Conservation (phyloP, 164 flowering plant species). For the Kalanchoe fedtschenkoi region DNA sequence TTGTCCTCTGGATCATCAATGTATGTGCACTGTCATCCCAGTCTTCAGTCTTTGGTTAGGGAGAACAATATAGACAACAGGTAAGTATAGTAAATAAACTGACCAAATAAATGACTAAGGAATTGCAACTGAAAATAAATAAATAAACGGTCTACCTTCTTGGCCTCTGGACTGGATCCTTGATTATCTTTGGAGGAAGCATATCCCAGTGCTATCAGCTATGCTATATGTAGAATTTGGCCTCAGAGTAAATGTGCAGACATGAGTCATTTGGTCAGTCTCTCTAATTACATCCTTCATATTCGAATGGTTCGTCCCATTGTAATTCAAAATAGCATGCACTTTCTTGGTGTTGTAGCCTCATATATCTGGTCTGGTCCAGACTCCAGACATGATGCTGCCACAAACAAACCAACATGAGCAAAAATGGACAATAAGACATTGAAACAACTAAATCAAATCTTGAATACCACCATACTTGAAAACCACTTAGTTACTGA, state of each 20-base stretch:
- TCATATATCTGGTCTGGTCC: conserved; percentile 93
- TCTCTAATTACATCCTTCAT: conserved; percentile 93
- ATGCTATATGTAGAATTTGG: conserved; percentile 93
- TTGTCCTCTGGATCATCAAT: conserved; percentile 82
- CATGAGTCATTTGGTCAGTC: conserved; percentile 89
- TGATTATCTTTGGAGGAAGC: conserved; percentile 79
- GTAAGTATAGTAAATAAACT: neutral
- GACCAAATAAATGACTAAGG: neutral
- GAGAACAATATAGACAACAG: neutral
- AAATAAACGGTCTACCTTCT: conserved; percentile 16
- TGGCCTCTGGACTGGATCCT: conserved; percentile 94
- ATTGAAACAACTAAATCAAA: neutral
- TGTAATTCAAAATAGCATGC: conserved; percentile 65
- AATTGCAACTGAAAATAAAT: neutral
- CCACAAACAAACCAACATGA: conserved; percentile 9
- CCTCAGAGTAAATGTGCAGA: conserved; percentile 69
- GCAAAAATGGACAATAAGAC: neutral
- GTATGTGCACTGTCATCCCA: conserved; percentile 88
- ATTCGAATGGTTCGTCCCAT: conserved; percentile 59
- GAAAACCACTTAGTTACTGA: conserved; percentile 86
- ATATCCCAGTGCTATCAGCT: conserved; percentile 84
- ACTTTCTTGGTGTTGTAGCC: conserved; percentile 87
- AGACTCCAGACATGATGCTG: conserved; percentile 40
- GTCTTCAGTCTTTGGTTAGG: conserved; percentile 65
- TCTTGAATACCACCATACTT: conserved; percentile 37